Percentiles rank a stretch among this genome's conserved stretches.
Evolutionary conservation across 75 land plant genomes (phyloP).

Genomic region (Pinus albicaulis): DNA sequence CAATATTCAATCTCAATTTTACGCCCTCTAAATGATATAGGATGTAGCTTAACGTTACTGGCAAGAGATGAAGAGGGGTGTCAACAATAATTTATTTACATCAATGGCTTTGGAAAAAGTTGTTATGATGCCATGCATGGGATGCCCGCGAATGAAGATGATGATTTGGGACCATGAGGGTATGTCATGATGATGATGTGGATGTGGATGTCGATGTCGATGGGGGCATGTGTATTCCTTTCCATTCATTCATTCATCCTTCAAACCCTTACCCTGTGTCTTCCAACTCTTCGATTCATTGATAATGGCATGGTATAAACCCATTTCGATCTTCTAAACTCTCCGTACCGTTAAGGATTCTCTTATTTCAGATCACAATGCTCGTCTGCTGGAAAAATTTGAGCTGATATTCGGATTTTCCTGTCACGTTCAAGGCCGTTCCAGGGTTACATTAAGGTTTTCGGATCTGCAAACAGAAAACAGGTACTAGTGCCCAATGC

Average conservation of each 20-base stretch:
- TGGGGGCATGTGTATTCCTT: not conserved
- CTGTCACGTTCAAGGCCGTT: not conserved
- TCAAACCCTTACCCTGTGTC: slow-evolving; percentile 1
- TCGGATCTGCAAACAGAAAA: not conserved
- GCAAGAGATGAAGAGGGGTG: too few species aligned
- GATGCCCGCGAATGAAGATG: too few species aligned
- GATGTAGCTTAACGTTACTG: too few species aligned
- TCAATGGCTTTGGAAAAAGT: too few species aligned
- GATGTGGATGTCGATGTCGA: not conserved
- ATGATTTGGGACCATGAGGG: too few species aligned
- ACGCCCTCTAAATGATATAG: too few species aligned
- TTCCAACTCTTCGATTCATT: not conserved
- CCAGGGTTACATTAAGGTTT: not conserved
- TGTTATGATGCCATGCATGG: too few species aligned
- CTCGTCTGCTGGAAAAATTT: not conserved
- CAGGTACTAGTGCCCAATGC: not conserved
- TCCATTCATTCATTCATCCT: not conserved
- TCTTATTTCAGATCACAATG: not conserved
- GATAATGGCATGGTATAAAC: not conserved
- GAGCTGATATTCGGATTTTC: not conserved
- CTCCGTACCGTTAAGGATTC: not conserved
- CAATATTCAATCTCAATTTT: too few species aligned
- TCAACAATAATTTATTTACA: too few species aligned
- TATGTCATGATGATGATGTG: too few species aligned
- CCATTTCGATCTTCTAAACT: not conserved